Conservation (phyloP, 257 asterid genomes). For the Lavandula angustifolia region DNA sequence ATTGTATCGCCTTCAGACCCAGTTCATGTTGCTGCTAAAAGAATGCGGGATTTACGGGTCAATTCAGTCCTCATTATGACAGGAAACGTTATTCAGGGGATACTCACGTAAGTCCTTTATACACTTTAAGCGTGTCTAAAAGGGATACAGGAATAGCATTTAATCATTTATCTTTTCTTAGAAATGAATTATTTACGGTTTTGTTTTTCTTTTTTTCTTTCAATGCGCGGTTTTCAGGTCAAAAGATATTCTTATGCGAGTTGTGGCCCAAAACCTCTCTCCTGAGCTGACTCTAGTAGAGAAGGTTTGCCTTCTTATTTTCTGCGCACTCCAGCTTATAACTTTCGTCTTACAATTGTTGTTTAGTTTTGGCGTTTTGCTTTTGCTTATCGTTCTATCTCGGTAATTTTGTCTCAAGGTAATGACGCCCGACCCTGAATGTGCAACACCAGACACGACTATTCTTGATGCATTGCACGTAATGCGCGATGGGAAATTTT, state of each 20-base stretch:
- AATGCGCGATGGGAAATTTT: slow-evolving; percentile 89
- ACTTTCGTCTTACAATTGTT: slow-evolving; percentile 2
- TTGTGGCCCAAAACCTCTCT: slow-evolving; percentile 87
- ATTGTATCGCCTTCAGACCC: slow-evolving; percentile 78
- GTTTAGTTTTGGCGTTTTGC: slow-evolving; percentile 21
- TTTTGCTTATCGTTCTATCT: slow-evolving; percentile 23
- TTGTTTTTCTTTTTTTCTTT: background rate
- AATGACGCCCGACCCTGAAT: slow-evolving; percentile 88
- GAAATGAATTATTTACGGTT: slow-evolving; percentile 28
- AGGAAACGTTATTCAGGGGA: slow-evolving; percentile 85
- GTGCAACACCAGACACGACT: slow-evolving; percentile 77
- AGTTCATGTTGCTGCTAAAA: slow-evolving; percentile 87
- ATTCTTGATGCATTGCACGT: slow-evolving; percentile 91
- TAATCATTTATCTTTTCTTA: background rate
- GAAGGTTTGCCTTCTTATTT: slow-evolving; percentile 62
- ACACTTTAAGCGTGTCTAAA: slow-evolving; percentile 3
- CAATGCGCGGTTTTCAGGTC: slow-evolving; percentile 51
- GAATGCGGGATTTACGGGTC: slow-evolving; percentile 82
- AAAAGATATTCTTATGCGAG: slow-evolving; percentile 89
- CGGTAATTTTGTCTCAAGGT: slow-evolving; percentile 53
- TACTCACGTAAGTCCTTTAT: slow-evolving; percentile 69
- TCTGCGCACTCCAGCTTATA: slow-evolving; percentile 17
- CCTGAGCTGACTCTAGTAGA: slow-evolving; percentile 91
- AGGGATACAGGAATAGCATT: slow-evolving; percentile 30
- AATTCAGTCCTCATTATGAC: slow-evolving; percentile 72